Evolutionary conservation across 352 stramenopile genomes (phyloP).

Genomic region (Globisporangium okanoganense): DNA sequence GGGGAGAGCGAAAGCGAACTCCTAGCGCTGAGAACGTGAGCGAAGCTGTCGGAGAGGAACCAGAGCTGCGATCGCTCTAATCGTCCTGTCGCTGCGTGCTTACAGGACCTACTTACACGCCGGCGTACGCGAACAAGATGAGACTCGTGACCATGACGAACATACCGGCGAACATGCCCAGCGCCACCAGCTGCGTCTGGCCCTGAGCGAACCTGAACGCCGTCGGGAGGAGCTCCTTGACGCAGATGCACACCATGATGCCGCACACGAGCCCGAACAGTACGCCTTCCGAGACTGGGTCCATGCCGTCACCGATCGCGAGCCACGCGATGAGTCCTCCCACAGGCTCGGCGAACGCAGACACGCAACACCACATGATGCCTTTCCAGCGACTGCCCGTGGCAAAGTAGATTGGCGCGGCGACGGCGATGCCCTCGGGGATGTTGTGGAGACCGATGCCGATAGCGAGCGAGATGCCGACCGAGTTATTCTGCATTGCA

Average conservation of each 20-base stretch:
- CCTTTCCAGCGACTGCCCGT: conserved; percentile 92
- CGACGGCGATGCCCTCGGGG: conserved; percentile 94
- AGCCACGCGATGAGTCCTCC: conserved; percentile 87
- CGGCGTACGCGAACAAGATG: conserved; percentile 85
- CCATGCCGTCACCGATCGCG: conserved; percentile 77
- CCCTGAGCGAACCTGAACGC: conserved; percentile 88
- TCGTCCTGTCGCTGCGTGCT: not conserved
- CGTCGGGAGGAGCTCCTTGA: conserved; percentile 92
- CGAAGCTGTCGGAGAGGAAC: not conserved
- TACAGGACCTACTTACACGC: conserved; percentile 24
- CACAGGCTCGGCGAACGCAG: conserved; percentile 89
- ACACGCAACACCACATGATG: conserved; percentile 92
- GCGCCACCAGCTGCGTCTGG: conserved; percentile 80
- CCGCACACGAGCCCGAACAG: conserved; percentile 92
- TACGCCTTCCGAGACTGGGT: conserved; percentile 65
- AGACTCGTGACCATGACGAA: conserved; percentile 84
- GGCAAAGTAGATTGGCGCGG: conserved; percentile 96
- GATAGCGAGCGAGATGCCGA: conserved; percentile 91
- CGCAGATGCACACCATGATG: conserved; percentile 92
- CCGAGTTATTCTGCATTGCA: conserved; percentile 81
- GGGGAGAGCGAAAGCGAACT: too few relatives aligned
- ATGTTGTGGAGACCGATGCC: conserved; percentile 97
- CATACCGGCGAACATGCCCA: conserved; percentile 82
- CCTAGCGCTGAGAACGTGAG: not conserved
- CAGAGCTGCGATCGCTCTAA: not conserved